phyloP scores from a whole-genome alignment of 208 protist species.

The Endotrypanum monterogeii region DNA sequence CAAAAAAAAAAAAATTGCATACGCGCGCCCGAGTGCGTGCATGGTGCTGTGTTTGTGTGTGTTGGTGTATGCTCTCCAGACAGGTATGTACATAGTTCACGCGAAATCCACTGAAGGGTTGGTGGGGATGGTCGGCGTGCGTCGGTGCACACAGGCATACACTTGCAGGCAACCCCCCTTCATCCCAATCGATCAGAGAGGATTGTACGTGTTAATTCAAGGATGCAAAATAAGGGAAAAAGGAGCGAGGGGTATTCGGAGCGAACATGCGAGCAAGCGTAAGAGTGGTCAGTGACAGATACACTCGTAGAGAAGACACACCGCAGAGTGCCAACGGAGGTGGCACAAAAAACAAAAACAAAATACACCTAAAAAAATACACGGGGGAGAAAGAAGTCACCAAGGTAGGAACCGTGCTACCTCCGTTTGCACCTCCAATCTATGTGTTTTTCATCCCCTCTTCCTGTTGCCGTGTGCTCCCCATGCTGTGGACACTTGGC shows the following conservation, averaged over 20 bases:
- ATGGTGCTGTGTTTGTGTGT: no score
- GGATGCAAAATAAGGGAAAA: background rate
- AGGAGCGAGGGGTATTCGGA: background rate
- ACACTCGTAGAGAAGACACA: background rate
- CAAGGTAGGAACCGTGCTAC: background rate
- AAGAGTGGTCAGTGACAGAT: background rate
- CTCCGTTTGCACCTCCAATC: background rate
- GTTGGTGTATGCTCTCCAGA: background rate
- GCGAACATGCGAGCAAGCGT: background rate
- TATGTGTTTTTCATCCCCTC: background rate
- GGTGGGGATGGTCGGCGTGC: background rate
- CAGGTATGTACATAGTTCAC: slow-evolving; percentile 21
- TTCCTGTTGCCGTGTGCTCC: background rate
- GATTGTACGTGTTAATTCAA: background rate
- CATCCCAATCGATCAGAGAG: background rate
- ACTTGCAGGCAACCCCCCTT: background rate
- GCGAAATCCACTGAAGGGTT: background rate
- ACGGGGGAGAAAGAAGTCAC: background rate
- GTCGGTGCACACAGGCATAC: background rate
- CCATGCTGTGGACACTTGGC: background rate
- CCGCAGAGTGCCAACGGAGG: background rate
- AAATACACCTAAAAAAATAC: no score
- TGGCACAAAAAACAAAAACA: no score
- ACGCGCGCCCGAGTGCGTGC: no score
- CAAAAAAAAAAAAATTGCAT: no score